Conservation (phyloP, 2,329 filamentous ascomycete genomes). For the Aureobasidium sp. region DNA sequence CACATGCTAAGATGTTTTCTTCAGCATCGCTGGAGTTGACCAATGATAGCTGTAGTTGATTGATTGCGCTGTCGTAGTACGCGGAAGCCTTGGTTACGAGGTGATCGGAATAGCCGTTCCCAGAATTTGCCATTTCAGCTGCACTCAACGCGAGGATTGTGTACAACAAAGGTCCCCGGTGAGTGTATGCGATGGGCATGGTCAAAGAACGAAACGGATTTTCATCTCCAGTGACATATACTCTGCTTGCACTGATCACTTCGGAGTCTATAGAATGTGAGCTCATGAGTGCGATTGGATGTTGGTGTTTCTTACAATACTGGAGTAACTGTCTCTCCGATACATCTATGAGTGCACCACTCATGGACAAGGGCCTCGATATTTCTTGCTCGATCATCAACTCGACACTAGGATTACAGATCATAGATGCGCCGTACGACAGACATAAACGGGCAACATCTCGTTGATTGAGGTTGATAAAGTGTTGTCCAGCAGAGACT, state of each 20-base stretch:
- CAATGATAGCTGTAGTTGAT: background rate
- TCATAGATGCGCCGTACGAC: background rate
- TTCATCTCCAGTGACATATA: background rate
- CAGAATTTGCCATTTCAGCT: background rate
- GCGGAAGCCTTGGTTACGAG: background rate
- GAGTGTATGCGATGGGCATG: background rate
- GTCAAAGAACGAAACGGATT: background rate
- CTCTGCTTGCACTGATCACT: constrained; percentile 2
- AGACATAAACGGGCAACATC: background rate
- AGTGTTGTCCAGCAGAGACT: background rate
- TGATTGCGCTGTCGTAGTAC: background rate
- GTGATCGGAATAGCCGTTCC: background rate
- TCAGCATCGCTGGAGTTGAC: background rate
- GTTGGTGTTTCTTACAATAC: background rate
- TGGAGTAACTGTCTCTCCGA: background rate
- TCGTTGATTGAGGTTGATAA: background rate
- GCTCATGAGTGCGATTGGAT: background rate
- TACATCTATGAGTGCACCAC: background rate
- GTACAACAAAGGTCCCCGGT: background rate
- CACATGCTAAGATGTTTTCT: background rate
- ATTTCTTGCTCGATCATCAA: background rate
- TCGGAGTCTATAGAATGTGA: background rate
- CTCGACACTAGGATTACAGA: background rate
- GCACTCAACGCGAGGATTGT: background rate
- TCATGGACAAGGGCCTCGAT: background rate